Evolutionary conservation across 352 stramenopile genomes (phyloP).

Genomic region (Blastocystis sp.): DNA sequence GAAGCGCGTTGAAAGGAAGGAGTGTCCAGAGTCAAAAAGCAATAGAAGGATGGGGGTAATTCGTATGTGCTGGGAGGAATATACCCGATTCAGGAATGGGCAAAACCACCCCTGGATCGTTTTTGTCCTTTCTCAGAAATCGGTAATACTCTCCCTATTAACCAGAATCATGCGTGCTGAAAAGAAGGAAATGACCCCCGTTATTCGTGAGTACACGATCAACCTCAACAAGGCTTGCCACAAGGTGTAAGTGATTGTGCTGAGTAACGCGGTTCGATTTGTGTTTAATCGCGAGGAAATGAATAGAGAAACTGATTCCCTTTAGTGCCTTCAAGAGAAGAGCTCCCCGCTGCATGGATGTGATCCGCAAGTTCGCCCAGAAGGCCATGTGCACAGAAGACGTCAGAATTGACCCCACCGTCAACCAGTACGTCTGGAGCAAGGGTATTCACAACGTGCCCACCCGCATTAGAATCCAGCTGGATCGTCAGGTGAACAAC

Average conservation of each 20-base stretch:
- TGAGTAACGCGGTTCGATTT: slow-evolving; percentile 71
- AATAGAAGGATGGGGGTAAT: too few species aligned
- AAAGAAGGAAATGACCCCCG: slow-evolving; percentile 73
- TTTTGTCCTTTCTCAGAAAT: slow-evolving; percentile 23
- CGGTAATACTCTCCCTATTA: slow-evolving; percentile 46
- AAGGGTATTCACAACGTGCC: slow-evolving; percentile 96
- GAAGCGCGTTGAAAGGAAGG: too few species aligned
- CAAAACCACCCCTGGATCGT: too few species aligned
- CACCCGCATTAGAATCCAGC: slow-evolving; percentile 90
- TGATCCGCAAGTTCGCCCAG: slow-evolving; percentile 94
- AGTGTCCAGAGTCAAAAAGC: too few species aligned
- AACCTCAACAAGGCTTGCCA: slow-evolving; percentile 95
- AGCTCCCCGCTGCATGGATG: slow-evolving; percentile 90
- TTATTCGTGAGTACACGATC: slow-evolving; percentile 96
- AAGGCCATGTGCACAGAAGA: slow-evolving; percentile 94
- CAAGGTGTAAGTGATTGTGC: slow-evolving; percentile 74
- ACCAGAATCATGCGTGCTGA: slow-evolving; percentile 36
- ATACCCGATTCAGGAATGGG: too few species aligned
- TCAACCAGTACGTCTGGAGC: slow-evolving; percentile 96
- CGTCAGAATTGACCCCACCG: slow-evolving; percentile 88
- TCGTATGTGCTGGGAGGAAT: too few species aligned
- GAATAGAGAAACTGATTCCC: slow-evolving; percentile 71
- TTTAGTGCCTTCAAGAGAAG: slow-evolving; percentile 90
- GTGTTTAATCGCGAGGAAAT: slow-evolving; percentile 7
- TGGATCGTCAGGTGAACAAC: slow-evolving; percentile 91